Percentiles rank a stretch among this genome's conserved stretches.
phyloP scores from a whole-genome alignment of 345 rosid genomes.

The Erucastrum elatum region DNA sequence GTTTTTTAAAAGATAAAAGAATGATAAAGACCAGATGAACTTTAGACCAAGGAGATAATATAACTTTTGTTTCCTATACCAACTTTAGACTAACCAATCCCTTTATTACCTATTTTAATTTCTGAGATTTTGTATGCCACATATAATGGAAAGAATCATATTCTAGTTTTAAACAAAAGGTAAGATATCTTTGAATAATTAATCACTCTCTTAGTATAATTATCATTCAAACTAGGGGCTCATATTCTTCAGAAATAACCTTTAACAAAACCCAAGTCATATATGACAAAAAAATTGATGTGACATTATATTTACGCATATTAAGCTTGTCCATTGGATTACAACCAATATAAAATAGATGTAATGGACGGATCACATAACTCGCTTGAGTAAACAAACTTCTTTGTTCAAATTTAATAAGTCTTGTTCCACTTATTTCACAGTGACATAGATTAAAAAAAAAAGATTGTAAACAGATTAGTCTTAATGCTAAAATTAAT shows the following conservation, averaged over 20 bases:
- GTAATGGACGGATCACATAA: neutral
- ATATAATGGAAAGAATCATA: slow-evolving; percentile 42
- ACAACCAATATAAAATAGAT: neutral
- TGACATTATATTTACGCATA: slow-evolving; percentile 22
- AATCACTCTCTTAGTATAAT: slow-evolving; percentile 15
- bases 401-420: neutral
- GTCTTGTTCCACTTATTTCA: neutral
- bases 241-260: slow-evolving; percentile 2
- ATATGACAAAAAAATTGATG: slow-evolving; percentile 39
- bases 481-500: neutral
- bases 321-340: slow-evolving; percentile 24
- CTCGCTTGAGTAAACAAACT: neutral
- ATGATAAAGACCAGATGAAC: slow-evolving; percentile 24
- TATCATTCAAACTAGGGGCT: slow-evolving; percentile 28
- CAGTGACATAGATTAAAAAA: neutral
- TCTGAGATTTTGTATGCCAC: slow-evolving; percentile 39
- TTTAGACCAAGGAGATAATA: slow-evolving; percentile 38
- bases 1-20: slow-evolving; percentile 26
- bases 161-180: slow-evolving; percentile 35
- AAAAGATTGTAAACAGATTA: neutral
- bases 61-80: slow-evolving; percentile 18
- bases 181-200: slow-evolving; percentile 29
- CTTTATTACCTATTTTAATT: slow-evolving; percentile 7
- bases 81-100: slow-evolving; percentile 40
- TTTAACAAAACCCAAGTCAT: slow-evolving; percentile 29